Evolutionary conservation across 83 land plant genomes (phyloP), one percentile per base, ranked within the genome.

Genomic region (Picea engelmannii): DNA sequence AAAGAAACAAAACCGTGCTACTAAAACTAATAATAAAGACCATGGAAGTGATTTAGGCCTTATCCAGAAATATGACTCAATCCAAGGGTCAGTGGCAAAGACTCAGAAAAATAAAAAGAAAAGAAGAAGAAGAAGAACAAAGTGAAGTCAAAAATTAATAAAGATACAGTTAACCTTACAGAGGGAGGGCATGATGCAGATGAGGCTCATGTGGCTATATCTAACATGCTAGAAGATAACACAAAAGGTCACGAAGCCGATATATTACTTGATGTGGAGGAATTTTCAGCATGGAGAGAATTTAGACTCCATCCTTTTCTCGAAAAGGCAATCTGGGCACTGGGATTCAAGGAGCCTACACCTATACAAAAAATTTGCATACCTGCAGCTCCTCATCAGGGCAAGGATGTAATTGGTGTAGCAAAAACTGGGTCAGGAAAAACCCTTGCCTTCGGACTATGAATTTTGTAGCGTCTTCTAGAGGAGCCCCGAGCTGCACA

Each of bases 201-300:
- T 17, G 58, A 71, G 31, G 82, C 18, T 63, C 75, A 80, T 59
- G 66, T 2, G 38, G 58, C 61, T 52, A 66, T 42, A 52, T 78
- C 74, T 63, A 69, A 40, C 68, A 63, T 79, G 35, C 65, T 47
- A 80, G 86, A 77, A 76, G 58, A 76, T 59, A 69, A 27, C 38
- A 83, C 58, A 21, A 65, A 67, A 44, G 86, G 83, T 79, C 65
- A 4, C 35, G 85, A 85, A 64, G 90, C 82, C 62, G 81, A 87
- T 10, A n/a, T 69, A 40, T 71, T 80, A 73, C 64, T 78, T 60
- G 92, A 88, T 69, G 90, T 79, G 79, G 81, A 86, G 62, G 96
- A 91, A 65, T 84, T 88, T 76, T 82, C 89, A 73, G 93, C 90
- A 52, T 98, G 99, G 99, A 88, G n/a, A n/a, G n/a, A n/a, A n/a